Base-by-base conservation (phyloP, 228 moss, liverwort and hornwort genomes). In the Sphagnum magellanicum region DNA sequence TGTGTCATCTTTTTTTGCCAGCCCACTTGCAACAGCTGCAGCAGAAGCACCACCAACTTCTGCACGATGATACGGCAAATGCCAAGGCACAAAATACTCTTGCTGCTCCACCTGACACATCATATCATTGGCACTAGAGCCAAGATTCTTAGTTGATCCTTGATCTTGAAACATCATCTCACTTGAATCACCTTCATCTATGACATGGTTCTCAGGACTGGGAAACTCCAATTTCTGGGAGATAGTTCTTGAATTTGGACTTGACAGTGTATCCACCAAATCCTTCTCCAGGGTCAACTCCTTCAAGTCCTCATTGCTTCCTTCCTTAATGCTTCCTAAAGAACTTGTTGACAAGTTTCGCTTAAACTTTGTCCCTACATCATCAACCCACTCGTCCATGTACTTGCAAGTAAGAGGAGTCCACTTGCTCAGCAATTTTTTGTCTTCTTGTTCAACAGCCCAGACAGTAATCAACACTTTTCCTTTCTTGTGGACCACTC, bases 11-110 rank as follows among this genome's bases (percentile, higher is more conserved):
- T 88, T 89, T 74, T 87, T 87, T 48, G 98, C 98, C 72, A 98
- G 78, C 12, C 98, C 98, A 75, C 89, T 92, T 52, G 90, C 88
- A 50, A 94, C 70, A 70, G 98, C 94, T 75, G 91, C 91, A 55
- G 85, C 92, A 61, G 94, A 84, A 70, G 90, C 92, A 66, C 98
- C 92, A 63, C 81, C 93, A 52, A 92, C 83, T 78, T 98, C 97
- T 73, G 89, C 97, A 61, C 98, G 88, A 77, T 98, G 98, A 71
- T 98, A 98, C 47, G 98, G 98, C 51, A 98, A 79, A 83, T 94
- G 92, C 98, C 98, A 98, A 63, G 98, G 98, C 12, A 98, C 98
- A 81, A 98, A 98, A 78, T 90, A 98, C 71, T 98, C 98, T 74
- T 92, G 98, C 74, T 98, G 98, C 64, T 90, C 88, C 63, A 71